Base-by-base conservation (phyloP, 1,139 yeast genomes). In the Yamadazyma kanchanaburiensis region DNA sequence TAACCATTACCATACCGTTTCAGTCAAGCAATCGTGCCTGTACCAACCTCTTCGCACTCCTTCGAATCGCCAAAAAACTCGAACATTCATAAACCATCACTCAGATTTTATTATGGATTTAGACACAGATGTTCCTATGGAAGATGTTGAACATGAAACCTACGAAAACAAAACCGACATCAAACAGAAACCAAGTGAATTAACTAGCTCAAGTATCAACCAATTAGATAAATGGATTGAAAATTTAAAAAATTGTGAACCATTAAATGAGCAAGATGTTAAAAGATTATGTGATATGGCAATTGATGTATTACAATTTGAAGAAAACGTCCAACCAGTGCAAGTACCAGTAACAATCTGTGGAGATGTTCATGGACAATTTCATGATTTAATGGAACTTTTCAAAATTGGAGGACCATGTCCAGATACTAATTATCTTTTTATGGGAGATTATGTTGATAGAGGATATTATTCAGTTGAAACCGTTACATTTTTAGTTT, bases 331-430 rank as follows among this genome's bases (percentile, higher is more conserved):
- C 28, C 95, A 89, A 53, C 88, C 89, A 5, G 96, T 91, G 24
- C 86, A 82, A 46, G 94, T 95, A 1, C 98, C 98, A 3, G 74
- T 86, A 26, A 88, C 96, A 2, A 96, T 91, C 10, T 91, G 97
- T 67, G 98, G 98, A 43, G 98, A 91, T 60, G 94, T 91, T 43
- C 98, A 91, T 59, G 98, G 98, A 6, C 98, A 91, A 58, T 91
- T 91, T 55, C 97, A 91, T 53, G 98, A 91, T 58, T 67, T 91
- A 39, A 67, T 91, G 52, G 97, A 91, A 58, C 69, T 91, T 26
- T 91, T 91, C 56, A 76, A 95, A 45, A 85, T 89, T 26, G 81
- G 94, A 17, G 98, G 98, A 17, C 97, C 97, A 22, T 75, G 94
- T 49, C 98, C 98, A 1, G 66, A 64, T 38, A 67, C 77, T 26